Evolutionary conservation across 2,329 filamentous ascomycete species (phyloP), one percentile per base, ranked within the genome.

Genomic region (Ophiocordyceps sinensis): DNA sequence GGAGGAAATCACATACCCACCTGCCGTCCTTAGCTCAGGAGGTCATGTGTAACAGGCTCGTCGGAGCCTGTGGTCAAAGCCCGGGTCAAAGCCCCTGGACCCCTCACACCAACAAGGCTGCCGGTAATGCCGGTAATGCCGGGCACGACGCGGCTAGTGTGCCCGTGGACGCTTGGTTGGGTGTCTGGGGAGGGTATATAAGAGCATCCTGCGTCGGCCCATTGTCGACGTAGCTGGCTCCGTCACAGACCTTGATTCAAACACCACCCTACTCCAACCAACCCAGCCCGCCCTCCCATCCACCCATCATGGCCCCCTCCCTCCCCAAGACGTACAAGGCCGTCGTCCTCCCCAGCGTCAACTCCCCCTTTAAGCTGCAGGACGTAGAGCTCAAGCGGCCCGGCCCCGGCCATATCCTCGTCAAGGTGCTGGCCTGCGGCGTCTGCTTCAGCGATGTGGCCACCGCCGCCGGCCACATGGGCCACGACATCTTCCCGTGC

Each of bases 371-470:
- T 47, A 60, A 60, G 2, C 62, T 86, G 46, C 70, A 76, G 47
- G 72, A 84, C 3, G 52, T 79, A 4, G 64, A 70, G 15, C 65
- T 86, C 34, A 65, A 70, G 44, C 54, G 64, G 29, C 79, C 80
- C 1, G 60, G 66, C 7, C 54, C 65, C 0, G 69, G 71, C 15
- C 66, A 85, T 51, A 62, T 87, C 3, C 70, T 87, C 23, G 68
- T 85, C 57, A 85, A 85, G 56, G 72, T 85, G 3, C 63, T 77
- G 9, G 82, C 82, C 6, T 84, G 77, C 49, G 82, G 82, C 36
- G 72, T 88, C 38, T 87, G 82, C 58, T 78, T 77, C 55, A 73
- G 70, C 1, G 82, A 86, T 50, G 45, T 60, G 17, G 59, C 56
- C 41, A 58, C 72, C 1, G 63, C 68, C 39, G 37, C 52, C 3